These are phyloP conservation scores for Globisporangium rhizosaccharum DNA, from an alignment of 352 stramenopile genomes.

Conservation along the genomic window DNA sequence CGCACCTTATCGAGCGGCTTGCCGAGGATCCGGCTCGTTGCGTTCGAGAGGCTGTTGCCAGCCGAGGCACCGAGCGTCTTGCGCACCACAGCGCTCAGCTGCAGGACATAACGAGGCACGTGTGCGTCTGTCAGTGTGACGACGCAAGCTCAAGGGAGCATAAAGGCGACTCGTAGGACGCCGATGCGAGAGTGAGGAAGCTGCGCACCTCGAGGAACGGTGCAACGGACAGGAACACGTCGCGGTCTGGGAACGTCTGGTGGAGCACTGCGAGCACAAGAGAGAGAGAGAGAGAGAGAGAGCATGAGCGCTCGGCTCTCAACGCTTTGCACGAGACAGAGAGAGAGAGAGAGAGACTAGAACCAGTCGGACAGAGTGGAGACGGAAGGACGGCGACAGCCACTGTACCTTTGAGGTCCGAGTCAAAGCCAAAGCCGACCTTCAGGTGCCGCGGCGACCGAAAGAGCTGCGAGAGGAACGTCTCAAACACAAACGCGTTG, in stretches of 20 bases:
- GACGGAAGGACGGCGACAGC: no score
- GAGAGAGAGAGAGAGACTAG: neutral
- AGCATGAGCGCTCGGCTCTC: neutral
- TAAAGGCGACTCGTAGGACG: no score
- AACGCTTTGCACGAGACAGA: neutral
- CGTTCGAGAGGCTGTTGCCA: slow-evolving; percentile 43
- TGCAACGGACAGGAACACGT: slow-evolving; percentile 25
- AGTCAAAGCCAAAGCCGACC: slow-evolving; percentile 63
- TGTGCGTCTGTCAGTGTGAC: neutral
- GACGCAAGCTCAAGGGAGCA: neutral
- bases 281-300: neutral
- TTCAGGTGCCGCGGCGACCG: slow-evolving; percentile 35
- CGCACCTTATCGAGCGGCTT: slow-evolving; percentile 62
- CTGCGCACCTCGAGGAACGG: slow-evolving; percentile 41
- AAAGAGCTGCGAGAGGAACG: slow-evolving; percentile 34
- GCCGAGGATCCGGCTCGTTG: slow-evolving; percentile 31
- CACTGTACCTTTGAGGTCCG: slow-evolving; percentile 53
- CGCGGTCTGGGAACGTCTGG: slow-evolving; percentile 59
- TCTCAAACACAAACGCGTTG: slow-evolving; percentile 39
- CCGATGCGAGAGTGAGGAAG: no score
- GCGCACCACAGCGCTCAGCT: slow-evolving; percentile 28
- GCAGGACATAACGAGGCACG: neutral
- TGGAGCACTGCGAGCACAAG: slow-evolving; percentile 30
- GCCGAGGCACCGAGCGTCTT: slow-evolving; percentile 19
- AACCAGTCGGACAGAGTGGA: neutral